Evolutionary conservation across 495 filamentous ascomycete genomes (phyloP).

Genomic region (Penicillium malachiteum): DNA sequence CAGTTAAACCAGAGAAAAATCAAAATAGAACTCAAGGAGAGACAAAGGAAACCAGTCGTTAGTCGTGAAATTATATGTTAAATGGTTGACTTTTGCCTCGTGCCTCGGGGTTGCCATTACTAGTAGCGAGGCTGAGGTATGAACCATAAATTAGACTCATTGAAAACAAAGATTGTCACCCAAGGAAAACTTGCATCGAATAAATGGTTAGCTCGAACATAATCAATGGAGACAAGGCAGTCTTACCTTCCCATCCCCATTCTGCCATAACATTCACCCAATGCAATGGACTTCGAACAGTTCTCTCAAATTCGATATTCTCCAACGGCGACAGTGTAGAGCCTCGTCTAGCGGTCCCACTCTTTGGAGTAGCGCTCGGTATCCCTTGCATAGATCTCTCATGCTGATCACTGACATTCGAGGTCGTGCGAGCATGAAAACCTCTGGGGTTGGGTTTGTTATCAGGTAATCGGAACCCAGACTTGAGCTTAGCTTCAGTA

Average conservation of each 20-base stretch:
- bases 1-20: no score
- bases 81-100: constrained; percentile 1
- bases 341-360: constrained; percentile 20
- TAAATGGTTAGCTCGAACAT: background rate
- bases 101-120: no score
- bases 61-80: constrained; percentile 6
- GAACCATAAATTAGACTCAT: no score
- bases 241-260: constrained; percentile 74
- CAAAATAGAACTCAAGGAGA: background rate
- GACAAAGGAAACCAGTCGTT: constrained; percentile 3
- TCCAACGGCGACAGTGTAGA: constrained; percentile 40
- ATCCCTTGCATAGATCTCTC: constrained; percentile 8
- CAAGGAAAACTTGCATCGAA: constrained; percentile 10
- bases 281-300: constrained; percentile 66
- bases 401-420: constrained; percentile 11
- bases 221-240: background rate
- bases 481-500: background rate
- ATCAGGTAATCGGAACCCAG: background rate
- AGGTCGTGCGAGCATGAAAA: constrained; percentile 4
- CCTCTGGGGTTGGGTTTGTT: background rate
- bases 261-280: constrained; percentile 82
- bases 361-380: constrained; percentile 3
- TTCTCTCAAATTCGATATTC: constrained; percentile 61
- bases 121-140: no score
- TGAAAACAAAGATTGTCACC: background rate